A percentile compares a stretch with the other conserved stretches of the same genome.
Evolutionary conservation across 805 yeast species (phyloP).

Genomic region (Kregervanrija pseudodelftensis): DNA sequence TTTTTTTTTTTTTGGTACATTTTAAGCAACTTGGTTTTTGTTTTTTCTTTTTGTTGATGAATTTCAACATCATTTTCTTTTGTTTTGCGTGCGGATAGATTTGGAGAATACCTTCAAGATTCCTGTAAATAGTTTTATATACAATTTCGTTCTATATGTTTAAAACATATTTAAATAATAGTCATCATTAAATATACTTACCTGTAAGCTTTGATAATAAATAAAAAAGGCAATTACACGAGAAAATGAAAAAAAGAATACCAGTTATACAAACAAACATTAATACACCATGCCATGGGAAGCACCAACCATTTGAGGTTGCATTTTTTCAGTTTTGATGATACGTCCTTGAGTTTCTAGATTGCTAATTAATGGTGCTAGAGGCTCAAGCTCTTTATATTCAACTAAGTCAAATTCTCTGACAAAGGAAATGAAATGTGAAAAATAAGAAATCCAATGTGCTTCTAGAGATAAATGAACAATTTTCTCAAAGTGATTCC

Average conservation of each 20-base stretch:
- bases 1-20: background rate
- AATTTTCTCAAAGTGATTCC: slow-evolving; percentile 89
- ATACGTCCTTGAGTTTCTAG: slow-evolving; percentile 86
- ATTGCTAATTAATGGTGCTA: slow-evolving; percentile 66
- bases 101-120: too few relatives aligned
- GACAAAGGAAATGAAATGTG: slow-evolving; percentile 84
- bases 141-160: too few relatives aligned
- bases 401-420: slow-evolving; percentile 82
- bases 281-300: slow-evolving; percentile 5
- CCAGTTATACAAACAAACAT: too few relatives aligned
- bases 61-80: background rate
- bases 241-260: too few relatives aligned
- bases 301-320: background rate
- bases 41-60: background rate
- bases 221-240: too few relatives aligned
- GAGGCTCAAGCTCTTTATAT: slow-evolving; percentile 69
- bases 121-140: too few relatives aligned
- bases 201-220: too few relatives aligned
- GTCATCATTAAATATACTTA: too few relatives aligned
- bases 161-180: too few relatives aligned
- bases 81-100: too few relatives aligned
- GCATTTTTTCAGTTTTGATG: slow-evolving; percentile 12
- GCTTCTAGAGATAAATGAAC: slow-evolving; percentile 92
- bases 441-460: slow-evolving; percentile 96
- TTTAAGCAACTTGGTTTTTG: background rate